These are phyloP conservation scores for Vitis hybrid DNA, from an alignment of 177 flowering plant species.

Conservation along the genomic window DNA sequence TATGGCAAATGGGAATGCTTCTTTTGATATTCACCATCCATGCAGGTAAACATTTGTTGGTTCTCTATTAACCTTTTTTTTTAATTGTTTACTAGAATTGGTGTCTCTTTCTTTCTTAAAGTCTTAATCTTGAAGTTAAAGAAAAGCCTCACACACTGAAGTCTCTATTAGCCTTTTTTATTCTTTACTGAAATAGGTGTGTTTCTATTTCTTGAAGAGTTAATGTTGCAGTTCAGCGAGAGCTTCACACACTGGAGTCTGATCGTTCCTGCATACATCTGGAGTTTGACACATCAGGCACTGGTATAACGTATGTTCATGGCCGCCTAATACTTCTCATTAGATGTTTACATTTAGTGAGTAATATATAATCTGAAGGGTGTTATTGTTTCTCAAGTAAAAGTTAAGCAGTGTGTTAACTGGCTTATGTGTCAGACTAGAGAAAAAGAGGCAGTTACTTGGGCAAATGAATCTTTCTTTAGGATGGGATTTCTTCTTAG, in stretches of 20 bases:
- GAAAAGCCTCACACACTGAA: conserved; percentile 80
- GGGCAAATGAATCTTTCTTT: no score
- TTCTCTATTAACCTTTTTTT: background rate
- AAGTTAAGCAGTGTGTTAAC: no score
- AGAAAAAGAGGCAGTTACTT: no score
- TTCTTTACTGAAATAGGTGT: conserved; percentile 1
- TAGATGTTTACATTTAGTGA: no score
- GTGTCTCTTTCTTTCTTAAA: conserved; percentile 16
- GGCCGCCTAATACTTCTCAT: background rate
- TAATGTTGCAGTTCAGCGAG: conserved; percentile 69
- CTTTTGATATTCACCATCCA: conserved; percentile 81
- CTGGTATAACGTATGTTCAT: conserved; percentile 63
- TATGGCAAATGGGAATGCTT: conserved; percentile 55
- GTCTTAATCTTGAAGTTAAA: conserved; percentile 62
- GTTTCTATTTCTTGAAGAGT: conserved; percentile 42
- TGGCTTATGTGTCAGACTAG: no score
- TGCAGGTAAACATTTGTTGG: conserved; percentile 55
- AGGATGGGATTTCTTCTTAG: no score
- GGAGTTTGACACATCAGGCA: conserved; percentile 79
- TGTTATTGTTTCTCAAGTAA: background rate
- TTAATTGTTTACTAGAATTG: conserved; percentile 3
- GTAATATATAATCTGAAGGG: background rate
- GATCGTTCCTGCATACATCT: conserved; percentile 88
- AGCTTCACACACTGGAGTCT: conserved; percentile 84
- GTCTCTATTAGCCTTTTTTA: background rate